These are phyloP conservation scores for Fraxinus excelsior DNA, from an alignment of 257 asterid species.

Conservation along the genomic window DNA sequence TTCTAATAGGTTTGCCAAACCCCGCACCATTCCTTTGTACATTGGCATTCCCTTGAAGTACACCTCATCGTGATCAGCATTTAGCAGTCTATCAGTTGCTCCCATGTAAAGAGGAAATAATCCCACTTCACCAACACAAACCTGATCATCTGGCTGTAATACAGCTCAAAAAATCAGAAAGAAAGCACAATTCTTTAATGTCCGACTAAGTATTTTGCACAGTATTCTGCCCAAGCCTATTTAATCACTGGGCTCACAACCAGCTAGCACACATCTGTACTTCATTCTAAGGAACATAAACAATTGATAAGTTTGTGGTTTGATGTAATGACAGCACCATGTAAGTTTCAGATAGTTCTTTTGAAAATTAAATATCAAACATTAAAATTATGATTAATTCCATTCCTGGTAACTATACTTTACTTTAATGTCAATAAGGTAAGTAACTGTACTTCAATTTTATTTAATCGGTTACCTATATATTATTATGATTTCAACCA, in stretches of 20 bases:
- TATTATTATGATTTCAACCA: no score
- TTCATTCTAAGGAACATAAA: background rate
- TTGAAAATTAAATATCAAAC: background rate
- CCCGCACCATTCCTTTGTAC: slow-evolving; percentile 73
- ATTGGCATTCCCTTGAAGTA: slow-evolving; percentile 92
- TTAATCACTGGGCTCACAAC: background rate
- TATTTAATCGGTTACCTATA: no score
- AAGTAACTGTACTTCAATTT: no score
- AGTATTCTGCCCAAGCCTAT: background rate
- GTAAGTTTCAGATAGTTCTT: background rate
- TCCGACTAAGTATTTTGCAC: background rate
- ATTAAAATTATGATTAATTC: no score
- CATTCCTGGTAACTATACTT: no score
- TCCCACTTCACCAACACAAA: slow-evolving; percentile 89
- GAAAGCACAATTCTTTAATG: background rate
- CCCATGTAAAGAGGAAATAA: slow-evolving; percentile 77
- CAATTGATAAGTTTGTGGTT: background rate
- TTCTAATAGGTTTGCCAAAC: background rate
- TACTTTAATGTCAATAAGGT: no score
- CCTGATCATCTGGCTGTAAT: slow-evolving; percentile 70
- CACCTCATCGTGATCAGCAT: slow-evolving; percentile 84
- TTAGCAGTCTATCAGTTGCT: slow-evolving; percentile 72
- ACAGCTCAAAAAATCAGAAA: slow-evolving; percentile 12
- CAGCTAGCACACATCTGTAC: background rate
- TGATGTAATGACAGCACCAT: background rate